Evolutionary conservation across 805 yeast species (phyloP).

Genomic region (Yamadazyma akitaensis): DNA sequence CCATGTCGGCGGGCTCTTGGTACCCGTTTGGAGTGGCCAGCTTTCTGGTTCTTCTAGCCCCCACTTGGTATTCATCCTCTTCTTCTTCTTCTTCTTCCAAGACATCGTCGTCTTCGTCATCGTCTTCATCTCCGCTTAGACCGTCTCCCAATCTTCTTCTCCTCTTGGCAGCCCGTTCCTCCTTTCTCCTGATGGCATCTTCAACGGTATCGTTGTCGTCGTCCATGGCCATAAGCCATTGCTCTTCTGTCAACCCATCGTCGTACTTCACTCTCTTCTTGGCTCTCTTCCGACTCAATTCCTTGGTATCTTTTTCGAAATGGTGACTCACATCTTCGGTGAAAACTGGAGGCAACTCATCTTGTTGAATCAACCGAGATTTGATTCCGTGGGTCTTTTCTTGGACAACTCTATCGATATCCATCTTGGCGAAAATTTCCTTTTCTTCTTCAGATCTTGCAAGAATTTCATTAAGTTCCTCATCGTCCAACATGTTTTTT

Average conservation of each 20-base stretch:
- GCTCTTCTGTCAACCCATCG: slow-evolving; percentile 88
- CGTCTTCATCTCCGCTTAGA: slow-evolving; percentile 22
- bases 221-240: slow-evolving; percentile 83
- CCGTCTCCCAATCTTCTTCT: slow-evolving; percentile 28
- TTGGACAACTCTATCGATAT: slow-evolving; percentile 49
- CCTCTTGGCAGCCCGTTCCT: slow-evolving; percentile 38
- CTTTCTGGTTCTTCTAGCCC: slow-evolving; percentile 18
- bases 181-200: slow-evolving; percentile 54
- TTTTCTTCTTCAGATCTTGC: slow-evolving; percentile 67
- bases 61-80: slow-evolving; percentile 1
- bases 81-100: slow-evolving; percentile 8
- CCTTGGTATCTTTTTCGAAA: slow-evolving; percentile 49
- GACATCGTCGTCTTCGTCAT: slow-evolving; percentile 13
- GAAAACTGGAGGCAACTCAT: slow-evolving; percentile 81
- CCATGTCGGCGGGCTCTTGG: slow-evolving; percentile 21
- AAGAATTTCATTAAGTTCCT: slow-evolving; percentile 67
- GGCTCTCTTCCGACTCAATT: slow-evolving; percentile 63
- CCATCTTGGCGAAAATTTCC: slow-evolving; percentile 54
- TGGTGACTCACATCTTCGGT: slow-evolving; percentile 56
- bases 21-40: slow-evolving; percentile 17
- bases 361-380: slow-evolving; percentile 59
- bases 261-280: slow-evolving; percentile 80
- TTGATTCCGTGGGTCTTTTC: slow-evolving; percentile 31
- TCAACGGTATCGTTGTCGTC: slow-evolving; percentile 64
- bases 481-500: slow-evolving; percentile 55